Base-by-base conservation (phyloP, 345 rosid species). In the Pugionium dolabratum region DNA sequence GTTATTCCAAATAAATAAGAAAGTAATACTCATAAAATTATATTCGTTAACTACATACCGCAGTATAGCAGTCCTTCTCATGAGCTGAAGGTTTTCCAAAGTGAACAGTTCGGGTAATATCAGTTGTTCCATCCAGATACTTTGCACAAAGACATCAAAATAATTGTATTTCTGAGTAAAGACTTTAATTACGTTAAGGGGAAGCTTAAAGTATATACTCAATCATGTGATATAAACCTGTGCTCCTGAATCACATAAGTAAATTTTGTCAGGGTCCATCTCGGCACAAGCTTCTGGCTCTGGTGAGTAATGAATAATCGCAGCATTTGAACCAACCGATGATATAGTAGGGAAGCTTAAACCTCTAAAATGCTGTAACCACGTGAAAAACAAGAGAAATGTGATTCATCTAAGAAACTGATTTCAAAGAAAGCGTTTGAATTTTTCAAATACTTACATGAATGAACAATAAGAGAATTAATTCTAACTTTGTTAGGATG, bases 301-400 rank as follows among this genome's bases (percentile, higher is more conserved):
- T 18, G 18, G 18, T 18, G 18, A 18, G 18, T 18, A 18, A 18
- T 18, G 18, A 18, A 18, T 18, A 18, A 18, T 18, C 18, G 18
- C 18, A 18, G 18, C 18, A 18, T 18, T 18, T 18, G 18, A 18
- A 18, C 18, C 18, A 50, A 90, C 91, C 0, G 97, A 88, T 44
- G 99, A 94, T 68, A 94, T 90, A 48, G 96, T 94, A 29, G 97
- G 95, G 72, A 94, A 94, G 80, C 99, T 94, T 76, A 90, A 78
- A 64, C 97, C 97, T 78, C 90, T 83, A 70, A 94, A 94, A 79
- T 82, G 83, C 98, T 93, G 92, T 70, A 79, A 74, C 61, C 64
- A 65, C n/a, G 37, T 56, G 9, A 75, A 56, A 59, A 44, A 25
- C 27, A 64, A 41, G 4, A 47, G 50, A 33, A 1, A 9, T 42